A percentile compares a stretch with the other conserved stretches of the same genome.
Conservation (phyloP, 2,329 filamentous ascomycete species). For the Aspergillus bombycis region DNA sequence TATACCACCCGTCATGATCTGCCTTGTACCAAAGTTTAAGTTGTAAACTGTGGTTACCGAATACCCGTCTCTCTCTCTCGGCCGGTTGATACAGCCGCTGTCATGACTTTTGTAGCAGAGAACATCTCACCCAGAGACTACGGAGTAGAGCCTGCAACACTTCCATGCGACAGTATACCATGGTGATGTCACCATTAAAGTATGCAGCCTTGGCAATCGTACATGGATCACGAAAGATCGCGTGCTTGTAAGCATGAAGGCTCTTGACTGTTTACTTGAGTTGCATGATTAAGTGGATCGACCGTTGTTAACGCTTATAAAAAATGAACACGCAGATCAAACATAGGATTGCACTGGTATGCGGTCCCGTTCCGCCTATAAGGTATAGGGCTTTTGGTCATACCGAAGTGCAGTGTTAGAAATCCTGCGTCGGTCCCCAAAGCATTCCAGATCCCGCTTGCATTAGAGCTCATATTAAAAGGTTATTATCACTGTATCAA, state of each 20-base stretch:
- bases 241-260: neutral
- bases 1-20: neutral
- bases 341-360: neutral
- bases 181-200: neutral
- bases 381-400: neutral
- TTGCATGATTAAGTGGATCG: neutral
- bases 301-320: neutral
- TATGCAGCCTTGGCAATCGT: neutral
- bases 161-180: neutral
- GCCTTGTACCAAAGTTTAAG: neutral
- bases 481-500: no score
- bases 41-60: neutral
- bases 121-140: neutral
- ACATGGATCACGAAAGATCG: neutral
- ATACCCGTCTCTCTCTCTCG: no score
- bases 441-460: no score
- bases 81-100: neutral
- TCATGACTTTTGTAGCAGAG: neutral
- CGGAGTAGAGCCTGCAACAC: neutral
- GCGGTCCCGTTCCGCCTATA: neutral
- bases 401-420: neutral
- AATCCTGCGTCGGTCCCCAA: neutral
- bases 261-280: neutral
- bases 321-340: neutral
- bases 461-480: no score